These are phyloP conservation scores for Cocos nucifera DNA, from an alignment of 176 grass and related monocot species.

Conservation along the genomic window DNA sequence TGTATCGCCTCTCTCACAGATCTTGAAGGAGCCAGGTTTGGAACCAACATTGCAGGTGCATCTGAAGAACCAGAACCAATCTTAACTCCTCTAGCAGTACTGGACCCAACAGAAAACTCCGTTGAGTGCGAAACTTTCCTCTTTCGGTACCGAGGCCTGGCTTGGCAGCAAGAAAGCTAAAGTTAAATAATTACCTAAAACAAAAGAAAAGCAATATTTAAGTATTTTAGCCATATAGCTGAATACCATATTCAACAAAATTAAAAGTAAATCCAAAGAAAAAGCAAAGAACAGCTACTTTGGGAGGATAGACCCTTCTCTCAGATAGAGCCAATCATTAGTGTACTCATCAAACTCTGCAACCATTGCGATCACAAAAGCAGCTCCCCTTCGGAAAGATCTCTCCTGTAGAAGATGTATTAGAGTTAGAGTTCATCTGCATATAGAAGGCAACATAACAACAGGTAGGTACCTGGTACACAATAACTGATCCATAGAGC, in stretches of 20 bases:
- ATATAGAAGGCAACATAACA: not conserved
- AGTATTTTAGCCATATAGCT: no score
- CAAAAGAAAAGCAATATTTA: no score
- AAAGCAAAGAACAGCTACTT: conserved; percentile 35
- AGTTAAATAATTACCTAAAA: not conserved
- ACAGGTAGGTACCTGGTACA: conserved; percentile 55
- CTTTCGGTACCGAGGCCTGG: conserved; percentile 74
- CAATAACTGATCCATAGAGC: conserved; percentile 79
- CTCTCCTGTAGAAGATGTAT: conserved; percentile 42
- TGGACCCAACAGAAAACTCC: conserved; percentile 54
- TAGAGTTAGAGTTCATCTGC: not conserved
- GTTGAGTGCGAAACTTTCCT: conserved; percentile 41
- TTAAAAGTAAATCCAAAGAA: not conserved
- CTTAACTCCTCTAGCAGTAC: conserved; percentile 39
- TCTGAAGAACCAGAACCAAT: conserved; percentile 29
- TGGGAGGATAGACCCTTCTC: conserved; percentile 77
- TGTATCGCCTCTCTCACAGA: conserved; percentile 83
- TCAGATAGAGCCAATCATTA: conserved; percentile 94
- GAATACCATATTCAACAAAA: not conserved
- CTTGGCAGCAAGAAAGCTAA: not conserved
- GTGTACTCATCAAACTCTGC: conserved; percentile 93
- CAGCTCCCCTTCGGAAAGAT: conserved; percentile 57
- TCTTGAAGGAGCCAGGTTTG: conserved; percentile 71
- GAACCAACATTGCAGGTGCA: conserved; percentile 68
- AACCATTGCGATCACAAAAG: conserved; percentile 80